These are phyloP conservation scores for Ilex aquifolium DNA, from an alignment of 257 asterid genomes.

Conservation along the genomic window DNA sequence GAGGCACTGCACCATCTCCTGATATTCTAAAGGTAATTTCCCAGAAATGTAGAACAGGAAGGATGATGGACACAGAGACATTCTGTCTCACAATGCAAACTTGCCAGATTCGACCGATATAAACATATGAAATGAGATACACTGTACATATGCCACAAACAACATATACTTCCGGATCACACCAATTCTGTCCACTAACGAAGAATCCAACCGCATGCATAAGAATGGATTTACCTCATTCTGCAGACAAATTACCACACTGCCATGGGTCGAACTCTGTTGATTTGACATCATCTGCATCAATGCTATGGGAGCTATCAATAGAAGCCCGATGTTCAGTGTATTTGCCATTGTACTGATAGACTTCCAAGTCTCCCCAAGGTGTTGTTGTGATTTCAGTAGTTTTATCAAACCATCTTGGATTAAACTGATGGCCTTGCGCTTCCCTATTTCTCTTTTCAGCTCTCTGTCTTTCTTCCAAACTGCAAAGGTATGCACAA, in stretches of 20 bases:
- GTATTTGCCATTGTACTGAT: conserved; percentile 66
- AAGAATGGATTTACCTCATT: conserved; percentile 13
- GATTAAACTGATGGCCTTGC: conserved; percentile 56
- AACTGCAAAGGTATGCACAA: conserved; percentile 22
- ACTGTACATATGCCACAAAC: conserved; percentile 20
- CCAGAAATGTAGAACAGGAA: too few relatives aligned
- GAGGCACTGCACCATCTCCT: too few relatives aligned
- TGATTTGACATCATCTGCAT: conserved; percentile 30
- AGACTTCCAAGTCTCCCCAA: conserved; percentile 94
- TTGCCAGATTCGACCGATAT: too few relatives aligned
- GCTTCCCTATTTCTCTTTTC: conserved; percentile 85
- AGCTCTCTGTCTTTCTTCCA: conserved; percentile 97
- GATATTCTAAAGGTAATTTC: too few relatives aligned
- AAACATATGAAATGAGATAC: conserved; percentile 14
- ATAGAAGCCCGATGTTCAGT: conserved; percentile 49
- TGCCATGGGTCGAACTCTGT: conserved; percentile 91
- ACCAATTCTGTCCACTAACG: neutral
- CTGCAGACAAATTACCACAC: conserved; percentile 39
- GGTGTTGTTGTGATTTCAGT: conserved; percentile 80
- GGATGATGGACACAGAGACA: too few relatives aligned
- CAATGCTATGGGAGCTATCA: conserved; percentile 43
- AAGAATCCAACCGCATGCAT: neutral
- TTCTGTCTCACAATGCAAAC: too few relatives aligned
- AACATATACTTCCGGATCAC: conserved; percentile 21
- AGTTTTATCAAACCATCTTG: conserved; percentile 83